These are phyloP conservation scores for Colletotrichum tropicale DNA, from an alignment of 2,329 filamentous ascomycete species.

Conservation along the genomic window DNA sequence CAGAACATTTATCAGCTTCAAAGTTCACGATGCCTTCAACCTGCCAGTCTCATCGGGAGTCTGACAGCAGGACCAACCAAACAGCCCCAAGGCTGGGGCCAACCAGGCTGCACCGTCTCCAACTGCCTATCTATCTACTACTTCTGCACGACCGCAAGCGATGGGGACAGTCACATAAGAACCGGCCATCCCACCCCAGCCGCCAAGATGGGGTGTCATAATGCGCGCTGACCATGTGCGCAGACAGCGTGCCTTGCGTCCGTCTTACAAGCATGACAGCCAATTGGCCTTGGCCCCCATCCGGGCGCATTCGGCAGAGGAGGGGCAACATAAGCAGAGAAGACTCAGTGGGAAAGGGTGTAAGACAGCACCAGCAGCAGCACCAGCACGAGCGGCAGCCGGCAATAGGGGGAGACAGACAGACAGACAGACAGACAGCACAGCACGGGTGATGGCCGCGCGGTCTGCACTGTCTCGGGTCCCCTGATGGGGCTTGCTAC, in stretches of 20 bases:
- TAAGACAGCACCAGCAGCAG: background rate
- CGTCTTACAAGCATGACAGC: background rate
- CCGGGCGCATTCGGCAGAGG: background rate
- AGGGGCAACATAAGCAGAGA: background rate
- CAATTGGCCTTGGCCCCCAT: no score
- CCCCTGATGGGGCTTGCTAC: background rate
- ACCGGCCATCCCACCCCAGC: background rate
- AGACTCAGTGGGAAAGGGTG: background rate
- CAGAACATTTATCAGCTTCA: background rate
- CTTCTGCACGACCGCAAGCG: background rate
- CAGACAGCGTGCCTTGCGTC: background rate
- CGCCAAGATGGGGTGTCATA: background rate
- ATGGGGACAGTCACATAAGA: background rate
- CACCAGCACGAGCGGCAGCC: background rate
- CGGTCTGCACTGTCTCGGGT: background rate
- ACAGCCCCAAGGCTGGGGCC: no score
- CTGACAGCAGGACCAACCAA: background rate
- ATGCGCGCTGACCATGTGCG: background rate
- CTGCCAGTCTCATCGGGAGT: accelerated
- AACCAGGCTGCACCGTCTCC: background rate
- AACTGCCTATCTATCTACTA: background rate
- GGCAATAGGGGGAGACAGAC: background rate
- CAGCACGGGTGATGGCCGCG: background rate
- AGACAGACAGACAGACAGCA: background rate
- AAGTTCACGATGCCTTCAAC: background rate